Base-by-base conservation (phyloP, 2,329 filamentous ascomycete species). In the Huntiella omanensis region DNA sequence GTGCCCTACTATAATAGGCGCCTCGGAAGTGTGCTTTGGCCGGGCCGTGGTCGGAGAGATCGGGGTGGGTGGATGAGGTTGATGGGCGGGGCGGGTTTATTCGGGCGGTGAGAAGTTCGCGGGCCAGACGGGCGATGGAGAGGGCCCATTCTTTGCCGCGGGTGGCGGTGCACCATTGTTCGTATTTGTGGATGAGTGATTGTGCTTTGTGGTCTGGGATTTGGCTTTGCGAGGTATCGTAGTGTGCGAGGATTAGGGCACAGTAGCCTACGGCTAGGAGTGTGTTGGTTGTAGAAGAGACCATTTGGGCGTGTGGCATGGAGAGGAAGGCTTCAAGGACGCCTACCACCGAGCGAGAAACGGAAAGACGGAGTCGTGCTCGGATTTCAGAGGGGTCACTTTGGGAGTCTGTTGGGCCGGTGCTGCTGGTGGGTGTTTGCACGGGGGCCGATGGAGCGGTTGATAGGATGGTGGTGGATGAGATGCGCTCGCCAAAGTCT, bases 81-180 rank as follows among this genome's bases (percentile, higher is more conserved):
- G 8, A 40, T 40, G 15, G 36, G 44, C 19, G 22, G 8, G 13
- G 40, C 2, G 48, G 36, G n/a, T 43, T 33, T 4, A 49, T 39
- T 13, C 48, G 44, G 8, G 48, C 48, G 35, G 46, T 40, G n/a
- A 49, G 43, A n/a, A 49, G 40, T 12, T 49, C 48, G 13, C 48
- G 43, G 16, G 48, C 48, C 4, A 49, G 40, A 13, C 48, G 48
- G 5, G 48, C 48, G 15, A 46, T 49, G 40, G 33, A 43, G 3
- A 46, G 40, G 11, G 48, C 48, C 48, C 48, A 49, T 40, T 49
- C 48, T 33, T 49, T 49, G 16, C 48, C 48, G 35, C 48, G 48
- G 15, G 48, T 49, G 19, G 15, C 22, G 6, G 48, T 19, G 33
- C 48, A 49, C 48, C 48, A 49, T 13, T 43, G 19, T 22, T 49